phyloP scores from a whole-genome alignment of 2,329 filamentous ascomycete genomes.

The Basipetospora chlamydospora region DNA sequence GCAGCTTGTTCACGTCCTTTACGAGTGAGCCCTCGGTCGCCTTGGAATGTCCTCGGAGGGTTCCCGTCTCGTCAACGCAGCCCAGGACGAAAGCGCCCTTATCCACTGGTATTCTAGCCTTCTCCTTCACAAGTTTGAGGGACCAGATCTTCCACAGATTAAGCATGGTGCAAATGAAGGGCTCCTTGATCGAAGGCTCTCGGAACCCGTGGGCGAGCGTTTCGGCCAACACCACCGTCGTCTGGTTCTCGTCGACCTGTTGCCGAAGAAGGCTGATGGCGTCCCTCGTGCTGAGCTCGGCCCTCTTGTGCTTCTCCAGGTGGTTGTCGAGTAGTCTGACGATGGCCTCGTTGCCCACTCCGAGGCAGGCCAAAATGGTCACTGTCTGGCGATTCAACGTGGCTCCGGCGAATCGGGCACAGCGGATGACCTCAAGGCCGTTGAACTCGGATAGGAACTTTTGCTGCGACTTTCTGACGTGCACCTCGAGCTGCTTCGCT shows the following conservation, averaged over 20 bases:
- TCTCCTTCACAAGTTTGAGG: conserved; percentile 81
- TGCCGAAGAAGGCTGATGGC: conserved; percentile 56
- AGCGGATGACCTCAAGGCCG: conserved; percentile 72
- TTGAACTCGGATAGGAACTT: conserved; percentile 66
- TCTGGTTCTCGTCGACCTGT: conserved; percentile 75
- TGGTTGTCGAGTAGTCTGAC: conserved; percentile 51
- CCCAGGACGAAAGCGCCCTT: conserved; percentile 80
- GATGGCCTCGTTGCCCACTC: conserved; percentile 55
- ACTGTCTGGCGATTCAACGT: conserved; percentile 87
- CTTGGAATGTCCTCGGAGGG: conserved; percentile 56
- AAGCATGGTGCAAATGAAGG: conserved; percentile 68
- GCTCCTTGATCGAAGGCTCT: conserved; percentile 43
- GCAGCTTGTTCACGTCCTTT: conserved; percentile 40
- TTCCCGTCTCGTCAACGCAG: conserved; percentile 72
- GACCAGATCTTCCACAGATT: conserved; percentile 81
- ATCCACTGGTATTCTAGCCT: conserved; percentile 70
- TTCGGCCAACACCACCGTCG: conserved; percentile 56
- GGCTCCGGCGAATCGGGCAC: conserved; percentile 60
- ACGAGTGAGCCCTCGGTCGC: conserved; percentile 22
- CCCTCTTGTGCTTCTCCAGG: conserved; percentile 51
- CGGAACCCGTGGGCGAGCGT: conserved; percentile 76
- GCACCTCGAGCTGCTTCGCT: conserved; percentile 51
- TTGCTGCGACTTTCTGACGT: conserved; percentile 70
- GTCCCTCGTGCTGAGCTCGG: conserved; percentile 48
- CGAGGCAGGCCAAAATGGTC: conserved; percentile 64